A percentile compares a stretch with the other conserved stretches of the same genome.
phyloP scores from a whole-genome alignment of 768 basidiomycete genomes.

The Rhodotorula kratochvilovae region DNA sequence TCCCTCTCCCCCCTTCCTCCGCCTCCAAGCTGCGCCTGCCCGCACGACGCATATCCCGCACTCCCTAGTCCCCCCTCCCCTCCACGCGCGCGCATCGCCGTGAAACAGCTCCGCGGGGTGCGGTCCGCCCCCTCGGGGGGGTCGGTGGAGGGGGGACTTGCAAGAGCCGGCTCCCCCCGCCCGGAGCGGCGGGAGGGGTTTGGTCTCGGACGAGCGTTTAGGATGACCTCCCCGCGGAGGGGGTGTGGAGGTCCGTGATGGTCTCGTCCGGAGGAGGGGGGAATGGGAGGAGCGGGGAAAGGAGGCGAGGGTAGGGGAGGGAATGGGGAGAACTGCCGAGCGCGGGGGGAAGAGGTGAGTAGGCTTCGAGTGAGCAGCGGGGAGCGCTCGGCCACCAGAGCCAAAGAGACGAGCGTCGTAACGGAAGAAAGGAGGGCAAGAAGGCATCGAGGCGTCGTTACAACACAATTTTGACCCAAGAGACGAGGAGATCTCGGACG shows the following conservation, averaged over 20 bases:
- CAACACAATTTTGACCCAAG: no score
- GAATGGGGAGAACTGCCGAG: neutral
- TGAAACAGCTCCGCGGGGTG: neutral
- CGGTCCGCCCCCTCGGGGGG: no score
- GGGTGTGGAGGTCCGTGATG: neutral
- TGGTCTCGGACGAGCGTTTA: constrained; percentile 4
- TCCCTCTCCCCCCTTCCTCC: no score
- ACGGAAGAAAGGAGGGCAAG: neutral
- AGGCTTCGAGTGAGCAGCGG: no score
- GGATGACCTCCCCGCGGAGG: neutral
- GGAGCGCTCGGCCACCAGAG: no score
- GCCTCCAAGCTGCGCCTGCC: no score
- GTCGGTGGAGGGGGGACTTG: no score
- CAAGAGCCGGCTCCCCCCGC: no score
- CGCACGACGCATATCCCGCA: neutral
- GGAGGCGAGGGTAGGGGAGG: neutral
- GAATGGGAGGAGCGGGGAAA: no score
- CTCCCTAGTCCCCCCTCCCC: neutral
- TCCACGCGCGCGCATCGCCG: neutral
- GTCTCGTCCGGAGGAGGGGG: neutral
- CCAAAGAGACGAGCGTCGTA: no score
- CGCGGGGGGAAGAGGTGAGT: neutral
- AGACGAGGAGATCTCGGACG: neutral
- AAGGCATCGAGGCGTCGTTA: neutral
- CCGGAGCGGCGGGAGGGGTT: neutral